phyloP scores from a whole-genome alignment of 345 rosid genomes.

The Eutrema heterophyllum region DNA sequence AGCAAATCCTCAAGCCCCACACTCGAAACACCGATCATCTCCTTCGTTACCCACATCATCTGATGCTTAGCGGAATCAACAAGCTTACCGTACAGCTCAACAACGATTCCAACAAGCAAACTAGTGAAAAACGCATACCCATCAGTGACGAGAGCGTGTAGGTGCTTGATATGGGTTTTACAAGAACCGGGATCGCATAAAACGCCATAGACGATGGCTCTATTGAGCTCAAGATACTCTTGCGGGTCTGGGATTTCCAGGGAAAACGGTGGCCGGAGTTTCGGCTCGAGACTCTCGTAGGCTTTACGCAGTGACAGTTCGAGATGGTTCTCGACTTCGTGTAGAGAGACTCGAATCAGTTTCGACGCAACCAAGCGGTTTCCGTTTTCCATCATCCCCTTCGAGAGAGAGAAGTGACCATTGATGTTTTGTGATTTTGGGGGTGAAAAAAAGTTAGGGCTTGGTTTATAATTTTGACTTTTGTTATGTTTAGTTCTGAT shows the following conservation, averaged over 20 bases:
- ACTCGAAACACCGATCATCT: constrained; percentile 63
- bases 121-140: constrained; percentile 58
- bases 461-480: not conserved
- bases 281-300: constrained; percentile 40
- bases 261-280: constrained; percentile 63
- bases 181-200: constrained; percentile 45
- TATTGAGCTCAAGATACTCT: constrained; percentile 50
- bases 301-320: constrained; percentile 62
- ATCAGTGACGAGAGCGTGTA: constrained; percentile 70
- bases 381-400: constrained; percentile 3
- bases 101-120: constrained; percentile 38
- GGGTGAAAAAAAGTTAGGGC: not conserved
- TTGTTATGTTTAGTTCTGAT: not conserved
- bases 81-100: constrained; percentile 57
- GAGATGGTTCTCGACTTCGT: constrained; percentile 50
- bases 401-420: not conserved
- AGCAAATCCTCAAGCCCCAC: constrained; percentile 49
- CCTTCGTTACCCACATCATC: constrained; percentile 58
- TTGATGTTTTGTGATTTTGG: not conserved
- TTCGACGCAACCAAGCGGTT: constrained; percentile 34
- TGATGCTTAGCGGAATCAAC: constrained; percentile 50
- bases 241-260: constrained; percentile 44
- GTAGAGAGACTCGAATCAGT: constrained; percentile 34
- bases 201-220: constrained; percentile 60
- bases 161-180: constrained; percentile 48